These are phyloP conservation scores for Aspergillus ustus DNA, from an alignment of 2,329 filamentous ascomycete genomes.

Conservation along the genomic window DNA sequence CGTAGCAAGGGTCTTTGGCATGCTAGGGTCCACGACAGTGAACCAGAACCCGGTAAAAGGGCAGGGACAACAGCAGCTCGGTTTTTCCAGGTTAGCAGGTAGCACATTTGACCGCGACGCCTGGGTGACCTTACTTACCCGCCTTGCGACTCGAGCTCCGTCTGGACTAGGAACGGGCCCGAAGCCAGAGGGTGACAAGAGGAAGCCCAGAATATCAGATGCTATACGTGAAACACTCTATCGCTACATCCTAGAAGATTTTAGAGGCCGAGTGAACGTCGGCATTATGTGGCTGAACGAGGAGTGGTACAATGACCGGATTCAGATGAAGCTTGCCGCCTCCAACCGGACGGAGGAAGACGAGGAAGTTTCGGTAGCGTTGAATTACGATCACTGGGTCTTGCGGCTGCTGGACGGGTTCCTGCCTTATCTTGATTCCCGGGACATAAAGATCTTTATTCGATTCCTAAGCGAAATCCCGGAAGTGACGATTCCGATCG, in stretches of 20 bases:
- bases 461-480: constrained; percentile 92
- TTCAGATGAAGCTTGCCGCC: constrained; percentile 55
- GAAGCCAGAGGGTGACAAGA: constrained; percentile 38
- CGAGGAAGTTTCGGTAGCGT: constrained; percentile 50
- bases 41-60: constrained; percentile 58
- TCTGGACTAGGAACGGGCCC: constrained; percentile 66
- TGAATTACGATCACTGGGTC: constrained; percentile 78
- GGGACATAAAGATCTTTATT: constrained; percentile 81
- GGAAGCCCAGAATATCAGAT: constrained; percentile 54
- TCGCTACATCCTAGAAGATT: constrained; percentile 88
- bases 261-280: constrained; percentile 83
- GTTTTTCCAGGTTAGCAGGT: constrained; percentile 82
- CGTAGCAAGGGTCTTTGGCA: constrained; percentile 75
- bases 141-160: constrained; percentile 79
- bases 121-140: constrained; percentile 86
- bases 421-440: constrained; percentile 84
- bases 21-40: constrained; percentile 75
- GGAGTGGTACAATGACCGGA: constrained; percentile 93
- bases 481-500: constrained; percentile 71
- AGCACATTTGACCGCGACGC: constrained; percentile 84
- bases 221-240: constrained; percentile 81
- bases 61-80: constrained; percentile 61
- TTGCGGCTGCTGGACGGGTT: constrained; percentile 86
- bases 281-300: constrained; percentile 95
- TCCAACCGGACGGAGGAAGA: constrained; percentile 49